These are phyloP conservation scores for Cadophora luteo-olivacea DNA, from an alignment of 2,329 filamentous ascomycete species.

Conservation along the genomic window DNA sequence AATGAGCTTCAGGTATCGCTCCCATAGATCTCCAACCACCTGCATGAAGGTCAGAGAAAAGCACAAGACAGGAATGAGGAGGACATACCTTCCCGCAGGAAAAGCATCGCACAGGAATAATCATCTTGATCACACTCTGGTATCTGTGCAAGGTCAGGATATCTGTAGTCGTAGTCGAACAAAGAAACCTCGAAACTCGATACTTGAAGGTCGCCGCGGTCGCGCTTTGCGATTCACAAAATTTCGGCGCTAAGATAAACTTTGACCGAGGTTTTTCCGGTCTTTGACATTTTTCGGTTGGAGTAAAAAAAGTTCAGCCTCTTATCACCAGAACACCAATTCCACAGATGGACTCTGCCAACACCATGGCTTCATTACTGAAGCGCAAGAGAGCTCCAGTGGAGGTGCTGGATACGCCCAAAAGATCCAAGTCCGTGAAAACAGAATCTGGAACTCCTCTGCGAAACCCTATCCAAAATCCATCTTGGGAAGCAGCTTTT, in stretches of 20 bases:
- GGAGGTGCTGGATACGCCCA: slow-evolving; percentile 41
- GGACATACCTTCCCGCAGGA: slow-evolving; percentile 91
- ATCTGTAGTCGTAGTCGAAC: slow-evolving; percentile 10
- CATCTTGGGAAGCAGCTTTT: slow-evolving; percentile 42
- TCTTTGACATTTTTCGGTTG: slow-evolving; percentile 20
- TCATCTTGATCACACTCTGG: slow-evolving; percentile 70
- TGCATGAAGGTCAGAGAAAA: slow-evolving; percentile 48
- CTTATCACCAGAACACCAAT: slow-evolving; percentile 23
- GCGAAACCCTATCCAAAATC: slow-evolving; percentile 26
- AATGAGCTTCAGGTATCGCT: slow-evolving; percentile 89
- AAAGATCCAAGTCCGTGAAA: slow-evolving; percentile 41
- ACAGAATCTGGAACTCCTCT: slow-evolving; percentile 25
- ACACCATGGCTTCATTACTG: slow-evolving; percentile 45
- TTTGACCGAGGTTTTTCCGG: slow-evolving; percentile 2
- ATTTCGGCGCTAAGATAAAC: slow-evolving; percentile 21
- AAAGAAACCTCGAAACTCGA: not conserved
- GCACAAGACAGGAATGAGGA: slow-evolving; percentile 7
- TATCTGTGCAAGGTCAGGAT: not conserved
- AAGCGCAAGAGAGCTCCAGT: slow-evolving; percentile 46
- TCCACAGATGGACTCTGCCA: slow-evolving; percentile 41
- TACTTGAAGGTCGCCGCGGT: slow-evolving; percentile 17
- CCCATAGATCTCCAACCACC: slow-evolving; percentile 98
- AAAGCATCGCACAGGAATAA: slow-evolving; percentile 98
- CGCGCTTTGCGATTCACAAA: slow-evolving; percentile 12
- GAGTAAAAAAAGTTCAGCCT: slow-evolving; percentile 32